Evolutionary conservation across 2,329 filamentous ascomycete genomes (phyloP).

Genomic region (Emergomyces pasteurianus): DNA sequence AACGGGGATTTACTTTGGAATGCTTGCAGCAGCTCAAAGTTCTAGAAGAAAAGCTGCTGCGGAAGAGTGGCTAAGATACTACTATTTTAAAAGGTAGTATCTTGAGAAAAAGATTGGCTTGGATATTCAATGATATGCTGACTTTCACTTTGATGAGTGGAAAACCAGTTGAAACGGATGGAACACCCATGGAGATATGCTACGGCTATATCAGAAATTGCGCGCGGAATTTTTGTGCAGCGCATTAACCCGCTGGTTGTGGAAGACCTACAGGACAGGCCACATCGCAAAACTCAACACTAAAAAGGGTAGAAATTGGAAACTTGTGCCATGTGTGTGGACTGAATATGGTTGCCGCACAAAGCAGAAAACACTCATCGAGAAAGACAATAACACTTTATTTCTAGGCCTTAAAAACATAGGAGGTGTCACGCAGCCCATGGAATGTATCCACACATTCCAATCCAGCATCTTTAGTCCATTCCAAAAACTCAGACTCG

Average conservation of each 20-base stretch:
- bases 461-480: not conserved
- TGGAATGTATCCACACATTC: not conserved
- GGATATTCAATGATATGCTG: too few relatives aligned
- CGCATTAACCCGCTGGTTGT: not conserved
- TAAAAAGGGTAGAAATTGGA: not conserved
- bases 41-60: too few relatives aligned
- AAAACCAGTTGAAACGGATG: too few relatives aligned
- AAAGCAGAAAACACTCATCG: not conserved
- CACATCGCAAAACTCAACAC: not conserved
- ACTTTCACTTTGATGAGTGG: too few relatives aligned
- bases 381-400: not conserved
- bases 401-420: not conserved
- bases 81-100: too few relatives aligned
- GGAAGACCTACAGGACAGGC: not conserved
- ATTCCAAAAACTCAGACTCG: not conserved
- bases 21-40: too few relatives aligned
- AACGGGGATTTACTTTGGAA: too few relatives aligned
- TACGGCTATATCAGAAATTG: too few relatives aligned
- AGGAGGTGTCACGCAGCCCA: not conserved
- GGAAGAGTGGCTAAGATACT: too few relatives aligned
- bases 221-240: too few relatives aligned
- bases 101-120: too few relatives aligned
- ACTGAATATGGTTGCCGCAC: not conserved
- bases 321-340: not conserved
- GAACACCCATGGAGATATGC: too few relatives aligned